Evolutionary conservation across 1,284 basidiomycete species (phyloP).

Genomic region (Cryptococcus sp.): DNA sequence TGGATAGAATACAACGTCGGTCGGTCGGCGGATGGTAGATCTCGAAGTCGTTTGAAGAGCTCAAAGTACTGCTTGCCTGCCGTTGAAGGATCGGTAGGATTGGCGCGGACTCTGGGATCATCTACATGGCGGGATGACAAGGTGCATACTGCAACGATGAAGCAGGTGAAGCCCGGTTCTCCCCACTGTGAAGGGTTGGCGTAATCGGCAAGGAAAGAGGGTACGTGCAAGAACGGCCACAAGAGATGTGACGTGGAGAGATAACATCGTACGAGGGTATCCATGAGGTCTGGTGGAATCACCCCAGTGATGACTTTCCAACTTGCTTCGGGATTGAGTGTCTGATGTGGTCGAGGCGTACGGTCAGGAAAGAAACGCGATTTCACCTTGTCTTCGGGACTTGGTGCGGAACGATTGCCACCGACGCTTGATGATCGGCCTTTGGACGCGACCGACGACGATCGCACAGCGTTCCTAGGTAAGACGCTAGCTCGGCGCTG

Average conservation of each 20-base stretch:
- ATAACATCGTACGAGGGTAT: conserved; percentile 61
- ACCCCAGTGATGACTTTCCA: conserved; percentile 75
- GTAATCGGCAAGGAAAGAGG: conserved; percentile 83
- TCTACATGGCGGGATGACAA: conserved; percentile 86
- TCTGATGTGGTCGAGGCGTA: conserved; percentile 66
- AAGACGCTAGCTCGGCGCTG: conserved; percentile 13
- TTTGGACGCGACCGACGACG: conserved; percentile 9
- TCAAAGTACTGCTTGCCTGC: conserved; percentile 90
- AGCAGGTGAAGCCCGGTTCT: conserved; percentile 85
- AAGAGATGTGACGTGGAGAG: conserved; percentile 88
- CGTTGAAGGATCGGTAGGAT: conserved; percentile 74
- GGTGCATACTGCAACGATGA: conserved; percentile 85
- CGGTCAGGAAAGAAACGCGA: conserved; percentile 63
- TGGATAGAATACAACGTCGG: conserved; percentile 88
- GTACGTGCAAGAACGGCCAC: conserved; percentile 85
- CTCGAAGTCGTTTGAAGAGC: conserved; percentile 77
- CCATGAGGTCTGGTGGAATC: conserved; percentile 85
- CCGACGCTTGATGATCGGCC: conserved; percentile 18
- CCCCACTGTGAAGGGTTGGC: conserved; percentile 89
- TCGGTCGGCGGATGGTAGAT: conserved; percentile 78
- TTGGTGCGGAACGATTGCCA: conserved; percentile 4
- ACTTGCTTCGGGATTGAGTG: conserved; percentile 67
- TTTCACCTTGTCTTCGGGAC: conserved; percentile 21
- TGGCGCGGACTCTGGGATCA: conserved; percentile 78
- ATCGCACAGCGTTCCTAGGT: conserved; percentile 4